These are phyloP conservation scores for Cenococcum geophilum DNA, from an alignment of 495 filamentous ascomycete species.

Conservation along the genomic window DNA sequence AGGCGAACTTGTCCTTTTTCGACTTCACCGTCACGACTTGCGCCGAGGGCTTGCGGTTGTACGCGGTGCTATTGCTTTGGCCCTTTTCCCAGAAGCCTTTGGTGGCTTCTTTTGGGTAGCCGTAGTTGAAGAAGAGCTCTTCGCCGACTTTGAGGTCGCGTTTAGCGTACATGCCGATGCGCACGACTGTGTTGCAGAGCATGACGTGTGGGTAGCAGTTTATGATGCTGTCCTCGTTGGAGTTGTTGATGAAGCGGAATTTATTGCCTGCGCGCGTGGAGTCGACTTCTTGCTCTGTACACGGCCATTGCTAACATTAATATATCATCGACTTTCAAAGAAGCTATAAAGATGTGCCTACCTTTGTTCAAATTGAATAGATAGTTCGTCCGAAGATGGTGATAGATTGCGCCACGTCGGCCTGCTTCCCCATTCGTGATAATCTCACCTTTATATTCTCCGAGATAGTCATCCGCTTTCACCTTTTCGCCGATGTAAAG, in stretches of 20 bases:
- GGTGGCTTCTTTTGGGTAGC: constrained; percentile 29
- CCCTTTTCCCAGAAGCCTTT: constrained; percentile 14
- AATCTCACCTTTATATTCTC: constrained; percentile 69
- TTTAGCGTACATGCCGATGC: constrained; percentile 61
- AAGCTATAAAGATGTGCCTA: constrained; percentile 32
- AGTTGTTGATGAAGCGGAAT: constrained; percentile 65
- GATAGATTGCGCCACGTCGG: constrained; percentile 59
- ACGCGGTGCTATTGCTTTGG: not conserved
- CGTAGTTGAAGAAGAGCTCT: constrained; percentile 68
- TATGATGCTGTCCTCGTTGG: constrained; percentile 39
- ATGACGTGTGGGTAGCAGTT: constrained; percentile 55
- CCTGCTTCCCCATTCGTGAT: constrained; percentile 59
- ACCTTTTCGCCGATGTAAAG: constrained; percentile 59
- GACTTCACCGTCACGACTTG: not conserved
- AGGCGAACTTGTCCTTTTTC: constrained; percentile 3
- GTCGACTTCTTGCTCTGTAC: constrained; percentile 42
- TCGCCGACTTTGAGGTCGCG: constrained; percentile 55
- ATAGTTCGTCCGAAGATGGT: constrained; percentile 55
- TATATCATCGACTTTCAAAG: not conserved
- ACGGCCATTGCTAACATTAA: constrained; percentile 43
- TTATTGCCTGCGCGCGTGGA: constrained; percentile 46
- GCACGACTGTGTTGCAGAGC: constrained; percentile 58
- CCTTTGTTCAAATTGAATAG: constrained; percentile 58
- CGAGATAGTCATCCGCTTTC: constrained; percentile 54
- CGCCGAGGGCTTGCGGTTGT: not conserved